Conservation (phyloP, 2,329 filamentous ascomycete genomes). For the Neonectria punicea region DNA sequence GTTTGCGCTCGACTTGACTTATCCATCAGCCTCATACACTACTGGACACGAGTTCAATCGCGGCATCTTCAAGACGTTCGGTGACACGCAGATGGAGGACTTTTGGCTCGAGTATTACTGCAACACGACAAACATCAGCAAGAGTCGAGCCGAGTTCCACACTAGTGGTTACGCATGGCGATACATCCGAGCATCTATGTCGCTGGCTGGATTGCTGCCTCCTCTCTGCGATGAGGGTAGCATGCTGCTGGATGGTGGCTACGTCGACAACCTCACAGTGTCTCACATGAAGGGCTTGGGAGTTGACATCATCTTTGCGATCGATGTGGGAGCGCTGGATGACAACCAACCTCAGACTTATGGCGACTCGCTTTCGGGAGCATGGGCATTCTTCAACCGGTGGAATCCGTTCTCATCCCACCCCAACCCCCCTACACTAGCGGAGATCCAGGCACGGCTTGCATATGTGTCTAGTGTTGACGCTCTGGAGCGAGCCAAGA, state of each 20-base stretch:
- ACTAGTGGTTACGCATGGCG: constrained; percentile 98
- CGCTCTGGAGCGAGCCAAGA: constrained; percentile 92
- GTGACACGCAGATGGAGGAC: constrained; percentile 96
- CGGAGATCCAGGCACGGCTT: constrained; percentile 93
- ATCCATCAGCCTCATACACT: constrained; percentile 95
- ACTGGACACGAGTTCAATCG: constrained; percentile 99
- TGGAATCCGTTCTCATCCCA: constrained; percentile 95
- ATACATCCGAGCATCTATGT: constrained; percentile 97
- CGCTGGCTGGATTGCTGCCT: constrained; percentile 88
- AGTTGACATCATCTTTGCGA: constrained; percentile 92
- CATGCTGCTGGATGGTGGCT: constrained; percentile 96
- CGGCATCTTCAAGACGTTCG: constrained; percentile 98
- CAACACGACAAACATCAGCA: constrained; percentile 99
- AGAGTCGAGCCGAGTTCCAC: constrained; percentile 90
- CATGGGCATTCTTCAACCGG: constrained; percentile 94
- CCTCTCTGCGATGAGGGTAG: constrained; percentile 96
- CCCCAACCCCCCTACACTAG: constrained; percentile 92
- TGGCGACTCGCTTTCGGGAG: constrained; percentile 91
- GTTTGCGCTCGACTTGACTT: constrained; percentile 95
- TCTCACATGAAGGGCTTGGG: constrained; percentile 96
- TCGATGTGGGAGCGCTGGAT: constrained; percentile 93
- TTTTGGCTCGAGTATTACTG: constrained; percentile 99
- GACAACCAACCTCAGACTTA: constrained; percentile 92
- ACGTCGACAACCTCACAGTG: constrained; percentile 96
- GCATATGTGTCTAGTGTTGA: constrained; percentile 97